Base-by-base conservation (phyloP, 352 stramenopile species). In the Globisporangium spinosum region DNA sequence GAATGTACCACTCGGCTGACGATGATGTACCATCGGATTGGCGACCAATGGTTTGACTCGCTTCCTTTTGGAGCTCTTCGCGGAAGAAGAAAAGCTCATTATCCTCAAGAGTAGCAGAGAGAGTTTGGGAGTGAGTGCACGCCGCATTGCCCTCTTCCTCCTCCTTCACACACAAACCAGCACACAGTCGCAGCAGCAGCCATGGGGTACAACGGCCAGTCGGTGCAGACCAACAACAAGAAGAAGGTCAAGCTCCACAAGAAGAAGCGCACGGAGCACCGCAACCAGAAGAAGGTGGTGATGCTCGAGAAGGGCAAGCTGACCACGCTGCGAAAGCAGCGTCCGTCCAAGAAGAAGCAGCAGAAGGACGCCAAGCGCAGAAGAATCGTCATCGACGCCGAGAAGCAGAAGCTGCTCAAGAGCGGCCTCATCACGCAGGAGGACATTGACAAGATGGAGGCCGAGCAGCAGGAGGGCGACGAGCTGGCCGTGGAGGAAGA, bases 231-330 rank as follows among this genome's bases (percentile, higher is more conserved):
- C 5, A 88, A 87, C 73, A 95, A 95, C 83, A 90, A 90, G 74
- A 93, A 85, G 79, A 95, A 95, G 78, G 74, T 93, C 40, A 95
- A 95, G 71, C 76, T 95, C 40, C 79, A 86, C 49, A 87, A 79
- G 73, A 95, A 94, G 79, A 95, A 95, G 77, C 85, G 88, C 62
- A 74, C 77, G 7, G 75, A 91, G 69, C 60, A 83, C 23, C 77
- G 75, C 65, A 95, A 95, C 76, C 80, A 89, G 68, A 94, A 94
- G 73, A 93, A 94, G 70, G 88, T 95, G 32, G 70, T 77, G 60
- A 62, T 68, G 53, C 43, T 87, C 43, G 68, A 90, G 66, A 82
- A 92, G 67, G 86, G 86, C 49, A 74, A 77, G 61, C 70, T 70
- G 58, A 81, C 67, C 32, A 72, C 83, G 56, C 75, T 95, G 69